A percentile compares a stretch with the other conserved stretches of the same genome.
These are phyloP conservation scores for Solanum tacnaense DNA, from an alignment of 257 asterid species.

Conservation along the genomic window DNA sequence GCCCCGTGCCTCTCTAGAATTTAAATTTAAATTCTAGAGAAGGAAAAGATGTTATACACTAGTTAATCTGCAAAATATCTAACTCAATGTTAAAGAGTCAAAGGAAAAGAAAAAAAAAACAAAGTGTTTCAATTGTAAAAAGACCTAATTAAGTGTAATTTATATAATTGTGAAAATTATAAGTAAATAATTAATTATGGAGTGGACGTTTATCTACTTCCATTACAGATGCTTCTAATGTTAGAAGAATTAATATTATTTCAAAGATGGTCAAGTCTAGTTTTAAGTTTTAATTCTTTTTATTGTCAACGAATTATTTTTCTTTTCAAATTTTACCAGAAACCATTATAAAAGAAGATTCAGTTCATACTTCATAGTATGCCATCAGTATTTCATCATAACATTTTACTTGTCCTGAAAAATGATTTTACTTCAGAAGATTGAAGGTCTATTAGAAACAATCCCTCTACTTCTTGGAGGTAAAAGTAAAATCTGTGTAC, in stretches of 20 bases:
- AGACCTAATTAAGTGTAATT: slow-evolving; percentile 15
- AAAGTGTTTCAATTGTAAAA: slow-evolving; percentile 13
- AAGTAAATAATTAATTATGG: not conserved
- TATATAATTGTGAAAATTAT: slow-evolving; percentile 11
- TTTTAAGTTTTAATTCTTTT: not conserved
- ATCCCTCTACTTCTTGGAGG: fast-evolving
- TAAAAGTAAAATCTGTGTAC: not conserved
- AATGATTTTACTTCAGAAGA: not conserved
- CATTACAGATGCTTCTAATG: slow-evolving; percentile 9
- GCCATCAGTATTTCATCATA: not conserved
- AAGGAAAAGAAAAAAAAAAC: not conserved
- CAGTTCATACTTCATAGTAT: not conserved
- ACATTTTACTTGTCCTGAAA: not conserved
- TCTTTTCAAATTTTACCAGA: not conserved
- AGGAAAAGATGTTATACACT: not conserved
- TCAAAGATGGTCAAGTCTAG: not conserved
- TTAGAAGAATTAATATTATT: not conserved
- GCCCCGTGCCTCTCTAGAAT: not conserved
- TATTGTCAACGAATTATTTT: not conserved
- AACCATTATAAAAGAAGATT: not conserved
- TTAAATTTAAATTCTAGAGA: not conserved
- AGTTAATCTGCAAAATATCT: not conserved
- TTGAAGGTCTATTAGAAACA: not conserved
- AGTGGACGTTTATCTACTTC: slow-evolving; percentile 24
- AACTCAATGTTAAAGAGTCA: not conserved